Conservation (phyloP, 345 rosid genomes). For the Murraya koenigii region DNA sequence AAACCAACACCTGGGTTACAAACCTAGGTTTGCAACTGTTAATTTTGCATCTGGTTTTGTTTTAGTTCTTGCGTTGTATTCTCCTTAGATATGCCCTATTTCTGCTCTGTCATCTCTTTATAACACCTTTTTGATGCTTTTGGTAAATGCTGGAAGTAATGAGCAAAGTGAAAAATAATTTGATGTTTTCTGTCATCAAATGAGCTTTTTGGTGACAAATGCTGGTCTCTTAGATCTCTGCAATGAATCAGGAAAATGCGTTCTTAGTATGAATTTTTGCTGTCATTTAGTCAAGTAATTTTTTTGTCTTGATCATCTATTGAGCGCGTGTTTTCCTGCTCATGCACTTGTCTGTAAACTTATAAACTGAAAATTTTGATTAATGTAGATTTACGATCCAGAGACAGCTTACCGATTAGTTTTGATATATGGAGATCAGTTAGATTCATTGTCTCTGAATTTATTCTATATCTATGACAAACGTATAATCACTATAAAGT, state of each 20-base stretch:
- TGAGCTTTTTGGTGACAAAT: not conserved
- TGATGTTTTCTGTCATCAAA: not conserved
- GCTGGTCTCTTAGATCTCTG: not conserved
- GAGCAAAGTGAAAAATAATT: not conserved
- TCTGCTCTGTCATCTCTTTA: not conserved
- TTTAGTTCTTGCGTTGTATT: not conserved
- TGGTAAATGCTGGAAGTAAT: not conserved
- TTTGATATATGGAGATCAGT: too few species aligned
- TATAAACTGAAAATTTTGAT: too few species aligned
- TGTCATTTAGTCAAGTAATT: not conserved
- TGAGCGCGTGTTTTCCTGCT: too few species aligned
- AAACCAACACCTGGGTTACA: constrained; percentile 58
- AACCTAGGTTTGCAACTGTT: constrained; percentile 57
- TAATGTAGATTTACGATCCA: too few species aligned
- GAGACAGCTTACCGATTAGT: too few species aligned
- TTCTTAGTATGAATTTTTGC: not conserved
- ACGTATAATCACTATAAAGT: too few species aligned
- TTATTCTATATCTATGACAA: too few species aligned
- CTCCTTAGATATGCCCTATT: not conserved
- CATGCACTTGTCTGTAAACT: too few species aligned
- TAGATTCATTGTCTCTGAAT: too few species aligned
- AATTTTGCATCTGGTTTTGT: constrained; percentile 1
- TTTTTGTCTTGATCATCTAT: too few species aligned
- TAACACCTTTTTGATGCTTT: too few species aligned
- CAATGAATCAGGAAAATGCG: not conserved